Conservation (phyloP, 208 protist species). For the Phytomonas francai region DNA sequence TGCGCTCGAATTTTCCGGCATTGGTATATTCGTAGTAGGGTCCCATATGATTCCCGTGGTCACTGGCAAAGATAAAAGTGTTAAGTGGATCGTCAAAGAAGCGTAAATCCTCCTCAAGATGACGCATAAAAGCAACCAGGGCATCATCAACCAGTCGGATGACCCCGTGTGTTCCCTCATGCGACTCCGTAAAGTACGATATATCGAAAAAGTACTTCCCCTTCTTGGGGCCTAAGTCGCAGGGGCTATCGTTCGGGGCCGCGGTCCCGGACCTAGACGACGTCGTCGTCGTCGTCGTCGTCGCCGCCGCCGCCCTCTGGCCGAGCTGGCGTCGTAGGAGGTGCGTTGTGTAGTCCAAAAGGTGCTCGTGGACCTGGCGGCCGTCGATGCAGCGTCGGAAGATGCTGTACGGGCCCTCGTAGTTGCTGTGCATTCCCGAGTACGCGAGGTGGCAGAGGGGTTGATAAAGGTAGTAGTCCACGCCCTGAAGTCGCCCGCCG, state of each 20-base stretch:
- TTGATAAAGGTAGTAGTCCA: conserved; percentile 46
- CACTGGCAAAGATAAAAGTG: conserved; percentile 34
- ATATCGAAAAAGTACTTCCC: conserved; percentile 43
- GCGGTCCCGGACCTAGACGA: not conserved
- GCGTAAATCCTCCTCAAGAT: conserved; percentile 21
- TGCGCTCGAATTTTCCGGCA: conserved; percentile 48
- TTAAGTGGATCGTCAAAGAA: conserved; percentile 69
- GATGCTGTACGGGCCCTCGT: conserved; percentile 56
- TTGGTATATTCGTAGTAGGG: conserved; percentile 41
- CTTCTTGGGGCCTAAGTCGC: not conserved
- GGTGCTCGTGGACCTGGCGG: conserved; percentile 39
- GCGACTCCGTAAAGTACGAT: conserved; percentile 48
- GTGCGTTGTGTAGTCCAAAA: conserved; percentile 38
- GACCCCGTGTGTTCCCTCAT: conserved; percentile 51
- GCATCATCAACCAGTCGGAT: conserved; percentile 39
- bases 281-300: conserved; percentile 1
- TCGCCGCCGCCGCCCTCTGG: not conserved
- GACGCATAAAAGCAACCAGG: conserved; percentile 38
- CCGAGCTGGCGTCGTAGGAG: conserved; percentile 28
- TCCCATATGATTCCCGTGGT: conserved; percentile 75
- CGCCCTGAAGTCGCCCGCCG: conserved; percentile 15
- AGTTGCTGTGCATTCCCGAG: conserved; percentile 31
- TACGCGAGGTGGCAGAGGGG: conserved; percentile 62
- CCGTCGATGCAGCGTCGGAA: conserved; percentile 41
- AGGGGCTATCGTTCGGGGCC: not conserved